Evolutionary conservation across 176 grass and related monocot genomes (phyloP), one percentile per base, ranked within the genome.

Genomic region (Lolium multiflorum): DNA sequence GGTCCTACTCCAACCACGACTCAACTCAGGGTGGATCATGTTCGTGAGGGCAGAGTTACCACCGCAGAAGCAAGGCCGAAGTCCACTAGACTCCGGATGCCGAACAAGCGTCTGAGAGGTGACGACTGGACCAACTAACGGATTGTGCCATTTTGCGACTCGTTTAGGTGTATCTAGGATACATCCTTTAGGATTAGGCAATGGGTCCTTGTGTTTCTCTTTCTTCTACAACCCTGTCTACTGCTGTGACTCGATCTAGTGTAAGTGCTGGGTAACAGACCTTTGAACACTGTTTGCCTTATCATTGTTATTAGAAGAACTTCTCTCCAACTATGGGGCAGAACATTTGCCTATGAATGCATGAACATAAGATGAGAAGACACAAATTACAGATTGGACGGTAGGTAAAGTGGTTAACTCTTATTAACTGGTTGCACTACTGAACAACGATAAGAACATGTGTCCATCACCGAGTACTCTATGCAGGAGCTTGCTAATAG

Each of bases 221-320:
- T 0, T 72, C 41, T 38, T 38, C 44, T 28, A 26, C 71, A 50
- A 7, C 71, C 41, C 6, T 47, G 24, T 49, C 43, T 74, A 73
- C 43, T 48, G 43, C 43, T 26, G 70, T 73, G 11, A 13, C 20
- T 50, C n/a, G n/a, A 74, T 74, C 71, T 75, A 75, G 72, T 51
- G 4, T 50, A 17, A 25, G 72, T 51, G 41, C 41, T 43, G 41
- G 41, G 41, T 43, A 43, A 43, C 41, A 43, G 41, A 43, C 41
- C 41, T 43, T 43, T 43, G 41, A 43, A 43, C 41, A 43, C 4
- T 3, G 41, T 7, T 43, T 43, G 7, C 6, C 3, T 43, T 5
- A 44, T 7, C 41, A 43, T 43, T 43, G 41, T 43, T 43, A 43
- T 2, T 43, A 7, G 41, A 43, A 43, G 41, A 44, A 44, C 41